phyloP scores from a whole-genome alignment of 768 basidiomycete genomes.

The Coprinellus micaceus region DNA sequence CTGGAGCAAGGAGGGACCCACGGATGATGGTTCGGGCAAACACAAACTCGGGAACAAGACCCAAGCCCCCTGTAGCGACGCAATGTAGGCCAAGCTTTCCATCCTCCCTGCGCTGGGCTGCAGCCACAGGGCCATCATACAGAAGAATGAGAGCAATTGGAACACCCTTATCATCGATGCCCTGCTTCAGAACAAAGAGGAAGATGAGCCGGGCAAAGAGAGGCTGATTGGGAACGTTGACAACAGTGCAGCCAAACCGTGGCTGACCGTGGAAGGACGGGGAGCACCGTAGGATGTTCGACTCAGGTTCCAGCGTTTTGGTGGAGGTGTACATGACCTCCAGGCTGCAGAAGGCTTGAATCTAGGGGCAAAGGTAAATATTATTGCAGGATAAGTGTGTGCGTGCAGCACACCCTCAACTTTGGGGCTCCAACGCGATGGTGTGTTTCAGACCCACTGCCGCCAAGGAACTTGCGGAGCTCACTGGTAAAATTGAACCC shows the following conservation, averaged over 20 bases:
- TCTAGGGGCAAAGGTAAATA: background rate
- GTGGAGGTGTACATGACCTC: background rate
- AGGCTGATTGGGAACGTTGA: background rate
- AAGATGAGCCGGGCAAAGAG: slow-evolving; percentile 5
- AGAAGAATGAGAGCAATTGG: background rate
- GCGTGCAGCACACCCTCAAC: background rate
- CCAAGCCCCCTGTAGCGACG: background rate
- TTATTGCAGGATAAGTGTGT: background rate
- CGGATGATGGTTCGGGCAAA: slow-evolving; percentile 2
- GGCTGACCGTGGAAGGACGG: slow-evolving; percentile 10
- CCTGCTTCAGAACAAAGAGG: background rate
- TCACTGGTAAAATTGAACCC: background rate
- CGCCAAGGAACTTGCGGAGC: background rate
- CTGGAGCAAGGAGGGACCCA: background rate
- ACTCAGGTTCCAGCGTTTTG: background rate
- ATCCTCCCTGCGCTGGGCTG: background rate
- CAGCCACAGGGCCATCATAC: background rate
- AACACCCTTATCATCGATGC: background rate
- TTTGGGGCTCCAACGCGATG: background rate
- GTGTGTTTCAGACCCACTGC: background rate
- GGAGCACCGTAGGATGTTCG: slow-evolving; percentile 17
- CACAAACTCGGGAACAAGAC: background rate
- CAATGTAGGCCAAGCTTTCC: background rate
- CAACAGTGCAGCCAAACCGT: slow-evolving; percentile 14
- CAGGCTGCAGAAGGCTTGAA: background rate